A percentile compares a stretch with the other conserved stretches of the same genome.
Conservation (phyloP, 2,329 filamentous ascomycete genomes). For the Ceratocystis huliohia region DNA sequence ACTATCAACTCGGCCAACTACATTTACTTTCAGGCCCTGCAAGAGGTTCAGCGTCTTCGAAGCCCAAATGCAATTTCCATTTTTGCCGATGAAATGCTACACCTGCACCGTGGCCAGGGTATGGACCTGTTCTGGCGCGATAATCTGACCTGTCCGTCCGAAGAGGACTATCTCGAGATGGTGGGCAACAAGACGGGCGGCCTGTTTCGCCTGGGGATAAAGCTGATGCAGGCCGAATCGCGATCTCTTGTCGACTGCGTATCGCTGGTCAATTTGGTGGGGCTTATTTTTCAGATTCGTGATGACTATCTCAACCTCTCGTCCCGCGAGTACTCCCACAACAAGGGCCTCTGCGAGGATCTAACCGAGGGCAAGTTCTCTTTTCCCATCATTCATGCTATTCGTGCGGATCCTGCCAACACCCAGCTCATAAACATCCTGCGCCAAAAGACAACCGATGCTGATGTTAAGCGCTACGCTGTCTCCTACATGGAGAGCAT, state of each 20-base stretch:
- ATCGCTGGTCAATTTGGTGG: conserved; percentile 72
- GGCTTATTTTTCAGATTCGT: conserved; percentile 78
- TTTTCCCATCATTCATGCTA: conserved; percentile 89
- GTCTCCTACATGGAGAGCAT: conserved; percentile 82
- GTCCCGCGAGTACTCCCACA: conserved; percentile 60
- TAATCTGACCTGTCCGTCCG: conserved; percentile 67
- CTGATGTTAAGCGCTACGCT: conserved; percentile 83
- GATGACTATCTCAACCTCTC: conserved; percentile 89
- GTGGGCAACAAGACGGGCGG: conserved; percentile 84
- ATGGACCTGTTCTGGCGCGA: conserved; percentile 90
- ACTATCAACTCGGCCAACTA: conserved; percentile 89
- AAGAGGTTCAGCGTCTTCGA: conserved; percentile 57
- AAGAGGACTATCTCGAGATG: conserved; percentile 91
- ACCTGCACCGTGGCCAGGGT: conserved; percentile 75
- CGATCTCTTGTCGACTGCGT: conserved; percentile 51
- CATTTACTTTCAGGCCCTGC: conserved; percentile 68
- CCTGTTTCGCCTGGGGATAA: conserved; percentile 70
- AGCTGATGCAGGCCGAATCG: conserved; percentile 74
- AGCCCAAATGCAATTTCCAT: conserved; percentile 56
- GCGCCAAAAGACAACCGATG: conserved; percentile 74
- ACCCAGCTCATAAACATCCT: conserved; percentile 82
- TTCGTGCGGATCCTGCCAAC: conserved; percentile 61
- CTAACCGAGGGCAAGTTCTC: conserved; percentile 95
- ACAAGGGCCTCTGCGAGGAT: conserved; percentile 92
- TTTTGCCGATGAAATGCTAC: conserved; percentile 70